These are phyloP conservation scores for Phaseolus lunatus DNA, from an alignment of 306 rosid genomes.

Conservation along the genomic window DNA sequence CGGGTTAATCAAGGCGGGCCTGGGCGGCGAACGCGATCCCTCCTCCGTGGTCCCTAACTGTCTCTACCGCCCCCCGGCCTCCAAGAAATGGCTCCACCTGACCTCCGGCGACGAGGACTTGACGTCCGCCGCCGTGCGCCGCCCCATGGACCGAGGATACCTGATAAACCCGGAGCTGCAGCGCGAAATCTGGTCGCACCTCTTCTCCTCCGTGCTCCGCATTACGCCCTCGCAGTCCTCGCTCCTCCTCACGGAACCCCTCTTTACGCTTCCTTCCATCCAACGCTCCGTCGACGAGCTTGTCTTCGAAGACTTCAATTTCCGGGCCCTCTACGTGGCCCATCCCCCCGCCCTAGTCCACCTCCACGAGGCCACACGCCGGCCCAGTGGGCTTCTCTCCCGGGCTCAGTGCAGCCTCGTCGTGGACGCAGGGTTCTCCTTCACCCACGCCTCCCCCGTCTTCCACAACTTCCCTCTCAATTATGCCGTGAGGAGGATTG, in stretches of 20 bases:
- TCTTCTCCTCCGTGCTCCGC: slow-evolving; percentile 75
- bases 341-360: slow-evolving; percentile 80
- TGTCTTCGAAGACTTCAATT: slow-evolving; percentile 90
- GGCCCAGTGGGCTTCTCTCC: slow-evolving; percentile 64
- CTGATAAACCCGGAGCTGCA: slow-evolving; percentile 90
- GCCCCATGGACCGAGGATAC: slow-evolving; percentile 92
- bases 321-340: slow-evolving; percentile 70
- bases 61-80: slow-evolving; percentile 69
- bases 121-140: slow-evolving; percentile 90
- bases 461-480: slow-evolving; percentile 83
- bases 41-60: slow-evolving; percentile 75
- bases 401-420: slow-evolving; percentile 91
- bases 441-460: slow-evolving; percentile 89
- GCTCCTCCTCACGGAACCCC: slow-evolving; percentile 87
- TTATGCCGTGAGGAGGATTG: slow-evolving; percentile 79
- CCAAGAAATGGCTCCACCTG: slow-evolving; percentile 89
- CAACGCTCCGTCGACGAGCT: slow-evolving; percentile 85
- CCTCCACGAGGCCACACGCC: slow-evolving; percentile 79
- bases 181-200: slow-evolving; percentile 93
- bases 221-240: slow-evolving; percentile 68
- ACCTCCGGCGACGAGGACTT: slow-evolving; percentile 71
- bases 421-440: slow-evolving; percentile 91
- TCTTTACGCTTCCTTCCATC: slow-evolving; percentile 82
- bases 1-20: slow-evolving; percentile 83
- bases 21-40: slow-evolving; percentile 85